Base-by-base conservation (phyloP, 257 asterid species). In the Solanum ahanhuiri region DNA sequence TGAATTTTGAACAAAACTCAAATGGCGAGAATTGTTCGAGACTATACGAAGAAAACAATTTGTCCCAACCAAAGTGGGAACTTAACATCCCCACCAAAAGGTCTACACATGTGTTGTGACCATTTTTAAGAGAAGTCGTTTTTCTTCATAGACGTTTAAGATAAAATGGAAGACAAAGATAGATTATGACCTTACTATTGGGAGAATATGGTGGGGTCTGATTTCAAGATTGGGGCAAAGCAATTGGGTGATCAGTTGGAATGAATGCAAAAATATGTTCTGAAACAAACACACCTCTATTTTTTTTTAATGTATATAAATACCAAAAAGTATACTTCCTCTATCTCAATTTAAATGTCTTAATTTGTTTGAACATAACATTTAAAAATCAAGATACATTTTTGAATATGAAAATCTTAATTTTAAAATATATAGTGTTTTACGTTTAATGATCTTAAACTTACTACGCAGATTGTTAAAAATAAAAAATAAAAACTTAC, bases 351-450 rank as follows among this genome's bases (percentile, higher is more conserved):
- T 57, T 57, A 57, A 57, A 3, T 57, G 2, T 57, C 10, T 57
- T 57, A 57, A 20, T 57, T 7, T 2, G 2, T 0, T 51, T 2
- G 1, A 2, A 15, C 1, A 51, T 4, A 15, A 15, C 0, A 0
- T 51, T 51, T 51, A 5, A 51, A 0, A 15, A 51, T 14, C 15
- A 51, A 51, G 3, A 51, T 15, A 15, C 3, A 15, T 51, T 51
- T 45, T 45, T 11, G 1, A 45, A 6, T 37, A 37, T 7, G 41
- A 37, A 37, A 37, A 37, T 37, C 41, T 37, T 37, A 37, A 37
- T 37, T 37, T 37, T 37, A 37, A 37, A 37, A 37, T 37, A 37
- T 30, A 37, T 37, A 37, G 10, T 37, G 2, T 37, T 51, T 51
- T 51, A 51, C 22, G 0, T 51, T 3, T 54, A 6, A 6, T 54